phyloP scores from a whole-genome alignment of 2,329 filamentous ascomycete genomes.

The Nigrograna mackinnonii region DNA sequence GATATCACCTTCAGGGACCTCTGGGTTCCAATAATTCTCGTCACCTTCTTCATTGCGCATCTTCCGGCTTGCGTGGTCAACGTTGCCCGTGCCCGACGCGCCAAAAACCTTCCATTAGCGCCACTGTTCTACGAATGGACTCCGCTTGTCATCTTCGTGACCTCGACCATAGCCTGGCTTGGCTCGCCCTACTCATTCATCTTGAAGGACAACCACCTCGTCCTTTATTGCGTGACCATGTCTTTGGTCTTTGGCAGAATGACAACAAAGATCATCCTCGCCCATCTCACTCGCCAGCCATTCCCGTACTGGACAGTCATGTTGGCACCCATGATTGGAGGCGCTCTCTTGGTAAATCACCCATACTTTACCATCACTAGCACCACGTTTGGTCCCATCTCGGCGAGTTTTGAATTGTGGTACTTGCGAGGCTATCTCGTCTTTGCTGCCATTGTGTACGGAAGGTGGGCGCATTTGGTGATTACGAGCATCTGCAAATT shows the following conservation, averaged over 20 bases:
- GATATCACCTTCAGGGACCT: slow-evolving; percentile 82
- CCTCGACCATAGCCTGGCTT: slow-evolving; percentile 79
- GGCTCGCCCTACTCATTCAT: slow-evolving; percentile 86
- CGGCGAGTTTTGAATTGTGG: slow-evolving; percentile 68
- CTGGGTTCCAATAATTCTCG: slow-evolving; percentile 69
- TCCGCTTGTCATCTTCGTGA: slow-evolving; percentile 81
- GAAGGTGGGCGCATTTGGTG: slow-evolving; percentile 88
- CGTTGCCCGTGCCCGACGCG: slow-evolving; percentile 75
- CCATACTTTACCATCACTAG: slow-evolving; percentile 61
- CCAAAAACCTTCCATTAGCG: slow-evolving; percentile 71
- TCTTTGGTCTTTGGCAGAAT: slow-evolving; percentile 97
- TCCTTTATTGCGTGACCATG: slow-evolving; percentile 90
- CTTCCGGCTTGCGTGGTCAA: slow-evolving; percentile 89
- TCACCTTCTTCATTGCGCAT: slow-evolving; percentile 60
- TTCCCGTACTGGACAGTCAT: slow-evolving; percentile 98
- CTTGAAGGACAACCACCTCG: slow-evolving; percentile 80
- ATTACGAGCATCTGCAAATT: slow-evolving; percentile 90
- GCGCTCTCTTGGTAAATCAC: slow-evolving; percentile 80
- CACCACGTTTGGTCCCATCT: slow-evolving; percentile 61
- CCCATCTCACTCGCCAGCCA: slow-evolving; percentile 88
- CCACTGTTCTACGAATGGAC: slow-evolving; percentile 94
- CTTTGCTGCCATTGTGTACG: slow-evolving; percentile 85
- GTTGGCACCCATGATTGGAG: slow-evolving; percentile 82
- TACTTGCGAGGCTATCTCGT: slow-evolving; percentile 86
- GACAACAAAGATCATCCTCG: slow-evolving; percentile 98